A percentile compares a stretch with the other conserved stretches of the same genome.
phyloP scores from a whole-genome alignment of 139 green algal species.

The Picochlorum sp. region DNA sequence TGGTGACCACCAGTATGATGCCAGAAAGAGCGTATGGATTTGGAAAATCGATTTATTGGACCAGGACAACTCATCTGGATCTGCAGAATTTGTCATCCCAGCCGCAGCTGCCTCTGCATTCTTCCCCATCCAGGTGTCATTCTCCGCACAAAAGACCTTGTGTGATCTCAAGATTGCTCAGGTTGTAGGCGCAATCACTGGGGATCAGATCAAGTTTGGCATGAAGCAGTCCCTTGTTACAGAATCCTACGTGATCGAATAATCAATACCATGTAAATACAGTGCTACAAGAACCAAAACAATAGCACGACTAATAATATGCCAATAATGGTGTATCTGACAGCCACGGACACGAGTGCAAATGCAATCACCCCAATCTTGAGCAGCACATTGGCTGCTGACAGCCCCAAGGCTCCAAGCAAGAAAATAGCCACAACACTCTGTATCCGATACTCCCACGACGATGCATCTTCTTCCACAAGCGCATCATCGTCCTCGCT shows the following conservation, averaged over 20 bases:
- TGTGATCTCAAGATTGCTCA: constrained; percentile 65
- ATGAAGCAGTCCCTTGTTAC: constrained; percentile 42
- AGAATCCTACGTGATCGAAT: constrained; percentile 54
- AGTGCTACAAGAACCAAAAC: neutral
- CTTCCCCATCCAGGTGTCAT: constrained; percentile 79
- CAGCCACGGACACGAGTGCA: constrained; percentile 4
- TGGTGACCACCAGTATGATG: constrained; percentile 81
- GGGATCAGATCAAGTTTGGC: constrained; percentile 56
- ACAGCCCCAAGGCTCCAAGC: constrained; percentile 5
- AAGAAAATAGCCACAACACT: constrained; percentile 8
- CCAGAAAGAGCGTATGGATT: constrained; percentile 48
- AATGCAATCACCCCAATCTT: constrained; percentile 9
- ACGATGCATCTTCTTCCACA: neutral
- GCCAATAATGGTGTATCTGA: constrained; percentile 10
- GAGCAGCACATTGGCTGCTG: neutral
- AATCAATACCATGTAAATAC: constrained; percentile 3
- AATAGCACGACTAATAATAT: constrained; percentile 3
- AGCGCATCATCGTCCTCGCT: neutral
- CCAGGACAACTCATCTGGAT: constrained; percentile 74
- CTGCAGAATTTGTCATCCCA: constrained; percentile 91
- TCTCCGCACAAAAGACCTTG: constrained; percentile 61
- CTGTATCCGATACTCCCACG: constrained; percentile 1
- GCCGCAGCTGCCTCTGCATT: constrained; percentile 64
- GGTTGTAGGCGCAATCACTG: constrained; percentile 43
- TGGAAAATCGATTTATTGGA: constrained; percentile 93